Conservation (phyloP, 176 grass and related monocot genomes). For the Ampelocalamus luodianensis region DNA sequence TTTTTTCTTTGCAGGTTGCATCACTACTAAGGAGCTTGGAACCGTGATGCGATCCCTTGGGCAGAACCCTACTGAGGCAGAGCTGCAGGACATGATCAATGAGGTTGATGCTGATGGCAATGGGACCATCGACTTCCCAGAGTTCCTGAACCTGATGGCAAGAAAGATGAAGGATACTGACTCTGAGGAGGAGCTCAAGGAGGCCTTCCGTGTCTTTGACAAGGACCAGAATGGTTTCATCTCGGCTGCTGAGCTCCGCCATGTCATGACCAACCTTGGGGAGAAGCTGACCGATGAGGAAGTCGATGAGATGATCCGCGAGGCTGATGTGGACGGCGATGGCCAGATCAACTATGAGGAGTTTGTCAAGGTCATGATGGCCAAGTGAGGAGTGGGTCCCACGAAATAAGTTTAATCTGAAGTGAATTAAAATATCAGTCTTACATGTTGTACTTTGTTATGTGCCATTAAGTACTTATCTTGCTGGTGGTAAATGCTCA, state of each 20-base stretch:
- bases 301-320: slow-evolving; percentile 73
- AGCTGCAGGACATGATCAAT: slow-evolving; percentile 82
- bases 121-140: slow-evolving; percentile 73
- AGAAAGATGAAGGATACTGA: slow-evolving; percentile 78
- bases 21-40: slow-evolving; percentile 79
- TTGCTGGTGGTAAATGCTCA: slow-evolving; percentile 27
- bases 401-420: slow-evolving; percentile 38
- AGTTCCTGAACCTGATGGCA: slow-evolving; percentile 80
- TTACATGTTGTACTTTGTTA: slow-evolving; percentile 49
- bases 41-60: slow-evolving; percentile 77
- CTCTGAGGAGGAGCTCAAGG: slow-evolving; percentile 79
- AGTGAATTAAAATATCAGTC: slow-evolving; percentile 28
- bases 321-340: slow-evolving; percentile 67
- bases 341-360: slow-evolving; percentile 84
- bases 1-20: slow-evolving; percentile 50
- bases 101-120: slow-evolving; percentile 80
- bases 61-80: slow-evolving; percentile 76
- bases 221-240: slow-evolving; percentile 84
- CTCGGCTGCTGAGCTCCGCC: slow-evolving; percentile 78
- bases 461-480: slow-evolving; percentile 31
- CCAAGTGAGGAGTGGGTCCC: slow-evolving; percentile 61
- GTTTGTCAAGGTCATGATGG: slow-evolving; percentile 81
- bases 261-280: slow-evolving; percentile 79
- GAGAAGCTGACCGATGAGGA: slow-evolving; percentile 77
- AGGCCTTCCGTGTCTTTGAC: slow-evolving; percentile 74